A percentile compares a stretch with the other conserved stretches of the same genome.
Evolutionary conservation across 768 basidiomycete genomes (phyloP).

Genomic region (Cystobasidium tubakii): DNA sequence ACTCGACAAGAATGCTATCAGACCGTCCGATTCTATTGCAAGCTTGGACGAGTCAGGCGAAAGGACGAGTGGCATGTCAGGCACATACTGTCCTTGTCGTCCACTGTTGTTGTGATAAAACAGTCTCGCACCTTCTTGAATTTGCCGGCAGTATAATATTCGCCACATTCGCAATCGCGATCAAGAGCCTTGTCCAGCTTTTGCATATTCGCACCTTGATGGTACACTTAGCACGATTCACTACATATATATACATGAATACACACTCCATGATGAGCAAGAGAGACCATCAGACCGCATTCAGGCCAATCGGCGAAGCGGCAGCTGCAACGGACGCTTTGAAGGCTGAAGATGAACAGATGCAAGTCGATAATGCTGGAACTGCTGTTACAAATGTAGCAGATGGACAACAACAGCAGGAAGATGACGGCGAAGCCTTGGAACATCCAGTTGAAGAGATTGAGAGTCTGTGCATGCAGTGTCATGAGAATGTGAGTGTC

Average conservation of each 20-base stretch:
- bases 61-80: too few species aligned
- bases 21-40: too few species aligned
- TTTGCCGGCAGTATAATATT: background rate
- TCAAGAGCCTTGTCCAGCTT: background rate
- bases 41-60: too few species aligned
- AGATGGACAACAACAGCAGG: background rate
- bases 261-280: background rate
- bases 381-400: too few species aligned
- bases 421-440: conserved; percentile 54
- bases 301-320: conserved; percentile 25
- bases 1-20: too few species aligned
- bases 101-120: background rate
- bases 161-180: background rate
- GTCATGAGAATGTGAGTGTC: conserved; percentile 72
- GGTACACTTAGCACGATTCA: background rate
- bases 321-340: conserved; percentile 16
- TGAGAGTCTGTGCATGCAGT: conserved; percentile 89
- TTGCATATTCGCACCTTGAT: background rate
- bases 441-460: conserved; percentile 68
- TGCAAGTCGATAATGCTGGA: background rate
- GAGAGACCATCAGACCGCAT: background rate
- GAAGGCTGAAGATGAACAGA: conserved; percentile 17
- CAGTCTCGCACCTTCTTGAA: background rate
- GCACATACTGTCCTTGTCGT: too few species aligned
- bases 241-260: background rate